These are phyloP conservation scores for Yamadazyma ubonensis DNA, from an alignment of 805 yeast genomes.

Conservation along the genomic window DNA sequence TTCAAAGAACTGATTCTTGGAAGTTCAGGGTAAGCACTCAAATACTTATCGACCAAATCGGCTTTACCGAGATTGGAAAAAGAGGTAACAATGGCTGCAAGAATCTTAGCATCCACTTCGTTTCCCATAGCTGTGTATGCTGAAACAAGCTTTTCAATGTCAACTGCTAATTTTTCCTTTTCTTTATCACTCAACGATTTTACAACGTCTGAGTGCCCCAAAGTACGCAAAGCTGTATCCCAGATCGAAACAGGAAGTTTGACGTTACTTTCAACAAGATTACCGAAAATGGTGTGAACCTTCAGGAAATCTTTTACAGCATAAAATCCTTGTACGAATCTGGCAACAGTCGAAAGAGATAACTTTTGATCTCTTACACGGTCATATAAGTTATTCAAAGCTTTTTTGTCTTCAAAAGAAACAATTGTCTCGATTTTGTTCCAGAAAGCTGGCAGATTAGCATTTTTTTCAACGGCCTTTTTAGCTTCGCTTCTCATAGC, in stretches of 20 bases:
- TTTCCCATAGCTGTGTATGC: slow-evolving; percentile 29
- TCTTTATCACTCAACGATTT: slow-evolving; percentile 24
- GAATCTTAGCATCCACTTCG: slow-evolving; percentile 48
- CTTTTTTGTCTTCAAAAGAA: slow-evolving; percentile 16
- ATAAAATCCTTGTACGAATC: slow-evolving; percentile 48
- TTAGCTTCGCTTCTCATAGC: neutral
- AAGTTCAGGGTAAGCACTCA: slow-evolving; percentile 29
- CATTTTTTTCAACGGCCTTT: slow-evolving; percentile 14
- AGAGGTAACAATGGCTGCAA: slow-evolving; percentile 47
- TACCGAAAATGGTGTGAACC: slow-evolving; percentile 48
- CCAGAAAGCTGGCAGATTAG: slow-evolving; percentile 29
- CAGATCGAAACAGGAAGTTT: slow-evolving; percentile 40
- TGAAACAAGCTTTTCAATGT: slow-evolving; percentile 28
- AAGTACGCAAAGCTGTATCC: slow-evolving; percentile 57
- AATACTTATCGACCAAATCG: slow-evolving; percentile 42
- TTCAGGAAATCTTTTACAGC: slow-evolving; percentile 31
- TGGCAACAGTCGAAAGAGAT: slow-evolving; percentile 39
- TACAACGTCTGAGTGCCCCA: slow-evolving; percentile 34
- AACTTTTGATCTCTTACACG: slow-evolving; percentile 31
- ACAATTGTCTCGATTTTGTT: slow-evolving; percentile 23
- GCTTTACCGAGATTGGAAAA: slow-evolving; percentile 41
- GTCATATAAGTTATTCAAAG: slow-evolving; percentile 21
- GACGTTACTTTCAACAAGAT: neutral
- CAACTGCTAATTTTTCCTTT: slow-evolving; percentile 22
- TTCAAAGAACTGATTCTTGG: slow-evolving; percentile 40